Evolutionary conservation across 2,329 filamentous ascomycete species (phyloP).

Genomic region (Botryotinia calthae): DNA sequence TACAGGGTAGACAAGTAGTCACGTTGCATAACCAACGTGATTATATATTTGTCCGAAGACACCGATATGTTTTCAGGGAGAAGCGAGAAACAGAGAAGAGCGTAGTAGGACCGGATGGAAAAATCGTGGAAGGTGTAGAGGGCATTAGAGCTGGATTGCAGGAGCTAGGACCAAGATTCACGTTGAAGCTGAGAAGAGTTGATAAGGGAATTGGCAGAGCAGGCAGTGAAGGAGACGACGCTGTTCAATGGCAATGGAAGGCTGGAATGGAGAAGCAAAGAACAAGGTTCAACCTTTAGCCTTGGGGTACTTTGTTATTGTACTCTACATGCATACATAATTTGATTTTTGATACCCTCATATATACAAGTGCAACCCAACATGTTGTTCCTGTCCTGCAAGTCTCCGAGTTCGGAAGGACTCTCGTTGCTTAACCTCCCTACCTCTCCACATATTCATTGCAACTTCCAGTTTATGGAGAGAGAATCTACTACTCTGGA

Average conservation of each 20-base stretch:
- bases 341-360: constrained; percentile 33
- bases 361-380: neutral
- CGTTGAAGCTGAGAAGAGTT: constrained; percentile 83
- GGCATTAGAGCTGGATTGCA: constrained; percentile 83
- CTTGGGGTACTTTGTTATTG: neutral
- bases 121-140: constrained; percentile 80
- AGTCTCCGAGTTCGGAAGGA: neutral
- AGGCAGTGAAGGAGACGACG: constrained; percentile 53
- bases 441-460: neutral
- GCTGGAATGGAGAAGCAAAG: constrained; percentile 90
- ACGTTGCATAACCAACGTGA: constrained; percentile 94
- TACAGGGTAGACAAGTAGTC: constrained; percentile 83
- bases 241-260: constrained; percentile 86
- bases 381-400: too few species aligned
- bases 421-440: neutral
- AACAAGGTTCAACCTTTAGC: constrained; percentile 88
- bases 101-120: constrained; percentile 77
- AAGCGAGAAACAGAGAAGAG: constrained; percentile 84
- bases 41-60: constrained; percentile 88
- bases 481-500: neutral
- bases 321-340: constrained; percentile 24
- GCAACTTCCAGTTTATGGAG: neutral
- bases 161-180: constrained; percentile 81
- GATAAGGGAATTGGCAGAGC: constrained; percentile 80
- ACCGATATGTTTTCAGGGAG: constrained; percentile 90